Base-by-base conservation (phyloP, 441 rosid species). In the Brassica hybrid region DNA sequence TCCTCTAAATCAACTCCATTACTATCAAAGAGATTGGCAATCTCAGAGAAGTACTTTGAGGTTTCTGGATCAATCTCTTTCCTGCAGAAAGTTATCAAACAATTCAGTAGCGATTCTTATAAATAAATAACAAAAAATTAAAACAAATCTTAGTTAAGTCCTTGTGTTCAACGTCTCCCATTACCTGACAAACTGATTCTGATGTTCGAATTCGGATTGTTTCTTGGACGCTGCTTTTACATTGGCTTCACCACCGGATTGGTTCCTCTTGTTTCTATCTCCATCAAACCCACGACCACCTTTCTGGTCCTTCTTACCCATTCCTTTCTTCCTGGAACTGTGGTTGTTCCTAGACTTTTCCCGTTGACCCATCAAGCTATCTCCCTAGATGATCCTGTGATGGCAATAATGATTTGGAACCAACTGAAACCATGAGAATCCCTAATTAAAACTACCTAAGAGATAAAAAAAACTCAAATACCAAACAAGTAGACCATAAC, bases 11-110 rank as follows among this genome's bases (percentile, higher is more conserved):
- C 96, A 76, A 87, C 89, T 75, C 83, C 93, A 27, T 81, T 83
- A 69, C 90, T 94, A 85, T 96, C 97, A 67, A 92, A 86, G 66
- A 94, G 93, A 83, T 89, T 91, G 0, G 90, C 88, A 84, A 92
- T 96, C 83, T 94, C 98, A 14, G 89, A 80, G 75, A 94, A 96
- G 85, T 91, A 91, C 82, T 91, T 91, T 25, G 85, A 79, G 5
- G 91, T 88, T 64, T 87, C 95, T 25, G 98, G 97, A 79, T 96
- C 96, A 74, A 96, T 86, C 85, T 89, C 96, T 65, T 92, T 89
- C 90, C 98, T 94, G 77, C 78, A 86, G 60, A 76, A 72, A 54
- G 18, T 19, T 1, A 27, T 62, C 56, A 48, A 19, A 19, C 54
- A 50, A 76, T 62, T 70, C 69, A 62, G 14, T 21, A 45, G 23